These are phyloP conservation scores for Cercophora sp. DNA, from an alignment of 495 filamentous ascomycete species.

Conservation along the genomic window DNA sequence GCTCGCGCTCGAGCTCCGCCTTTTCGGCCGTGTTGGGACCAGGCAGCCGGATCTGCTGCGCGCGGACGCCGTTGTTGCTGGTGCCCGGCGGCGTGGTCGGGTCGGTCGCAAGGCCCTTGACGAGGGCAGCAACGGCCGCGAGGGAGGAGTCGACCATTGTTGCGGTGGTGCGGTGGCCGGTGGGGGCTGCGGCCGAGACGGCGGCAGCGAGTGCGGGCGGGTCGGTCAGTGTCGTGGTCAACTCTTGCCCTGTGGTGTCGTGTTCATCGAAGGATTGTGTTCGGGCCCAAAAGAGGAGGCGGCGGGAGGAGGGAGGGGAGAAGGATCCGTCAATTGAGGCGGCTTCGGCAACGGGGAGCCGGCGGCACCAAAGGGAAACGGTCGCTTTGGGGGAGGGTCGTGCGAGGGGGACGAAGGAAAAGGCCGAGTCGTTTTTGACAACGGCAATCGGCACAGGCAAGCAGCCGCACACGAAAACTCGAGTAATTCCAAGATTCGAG, in stretches of 20 bases:
- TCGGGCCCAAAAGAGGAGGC: background rate
- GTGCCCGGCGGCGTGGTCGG: slow-evolving; percentile 27
- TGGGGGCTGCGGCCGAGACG: slow-evolving; percentile 17
- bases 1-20: slow-evolving; percentile 63
- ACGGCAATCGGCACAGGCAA: too few species aligned
- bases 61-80: slow-evolving; percentile 24
- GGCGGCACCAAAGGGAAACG: background rate
- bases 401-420: too few species aligned
- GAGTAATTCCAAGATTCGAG: too few species aligned
- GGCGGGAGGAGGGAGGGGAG: background rate
- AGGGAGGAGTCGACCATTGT: slow-evolving; percentile 52
- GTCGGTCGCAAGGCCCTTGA: slow-evolving; percentile 58
- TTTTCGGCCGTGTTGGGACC: slow-evolving; percentile 62
- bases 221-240: background rate
- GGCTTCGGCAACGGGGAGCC: background rate
- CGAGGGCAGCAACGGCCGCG: slow-evolving; percentile 57
- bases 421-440: too few species aligned
- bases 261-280: background rate
- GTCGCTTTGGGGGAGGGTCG: too few species aligned
- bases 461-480: too few species aligned
- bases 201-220: slow-evolving; percentile 5
- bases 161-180: slow-evolving; percentile 15
- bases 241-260: background rate
- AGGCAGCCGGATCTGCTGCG: slow-evolving; percentile 56
- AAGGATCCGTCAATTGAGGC: background rate